Conservation (phyloP, 805 yeast genomes). For the Teunomyces tritomae region DNA sequence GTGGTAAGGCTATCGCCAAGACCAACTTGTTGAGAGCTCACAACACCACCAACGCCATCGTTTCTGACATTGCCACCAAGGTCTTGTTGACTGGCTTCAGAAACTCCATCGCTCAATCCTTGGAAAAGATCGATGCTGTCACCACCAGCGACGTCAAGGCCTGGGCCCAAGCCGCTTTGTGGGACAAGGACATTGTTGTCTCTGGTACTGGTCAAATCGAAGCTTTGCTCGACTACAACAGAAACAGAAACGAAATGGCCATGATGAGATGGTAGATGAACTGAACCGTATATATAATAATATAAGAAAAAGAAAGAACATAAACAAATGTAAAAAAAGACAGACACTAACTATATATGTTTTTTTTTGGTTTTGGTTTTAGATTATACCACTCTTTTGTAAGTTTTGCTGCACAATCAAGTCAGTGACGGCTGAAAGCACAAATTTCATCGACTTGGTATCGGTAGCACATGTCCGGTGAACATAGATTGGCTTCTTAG, state of each 20-base stretch:
- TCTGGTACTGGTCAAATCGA: constrained; percentile 87
- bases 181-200: constrained; percentile 82
- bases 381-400: constrained; percentile 73
- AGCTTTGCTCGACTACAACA: constrained; percentile 77
- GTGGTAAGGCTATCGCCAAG: constrained; percentile 73
- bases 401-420: constrained; percentile 81
- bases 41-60: constrained; percentile 49
- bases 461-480: constrained; percentile 97
- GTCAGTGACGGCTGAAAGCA: constrained; percentile 89
- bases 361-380: background rate
- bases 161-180: constrained; percentile 74
- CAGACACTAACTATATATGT: background rate
- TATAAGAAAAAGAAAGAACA: constrained; percentile 3
- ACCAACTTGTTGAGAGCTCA: constrained; percentile 54
- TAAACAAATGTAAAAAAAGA: background rate
- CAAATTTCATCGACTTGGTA: constrained; percentile 82
- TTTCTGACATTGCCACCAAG: constrained; percentile 57
- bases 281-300: constrained; percentile 3
- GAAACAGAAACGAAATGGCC: constrained; percentile 86
- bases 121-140: constrained; percentile 62
- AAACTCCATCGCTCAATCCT: constrained; percentile 57
- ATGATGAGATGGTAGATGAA: constrained; percentile 65
- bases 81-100: constrained; percentile 61
- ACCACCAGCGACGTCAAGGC: constrained; percentile 56
- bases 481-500: constrained; percentile 76